Base-by-base conservation (phyloP, 805 yeast genomes). In the Lipomyces chichibuensis region DNA sequence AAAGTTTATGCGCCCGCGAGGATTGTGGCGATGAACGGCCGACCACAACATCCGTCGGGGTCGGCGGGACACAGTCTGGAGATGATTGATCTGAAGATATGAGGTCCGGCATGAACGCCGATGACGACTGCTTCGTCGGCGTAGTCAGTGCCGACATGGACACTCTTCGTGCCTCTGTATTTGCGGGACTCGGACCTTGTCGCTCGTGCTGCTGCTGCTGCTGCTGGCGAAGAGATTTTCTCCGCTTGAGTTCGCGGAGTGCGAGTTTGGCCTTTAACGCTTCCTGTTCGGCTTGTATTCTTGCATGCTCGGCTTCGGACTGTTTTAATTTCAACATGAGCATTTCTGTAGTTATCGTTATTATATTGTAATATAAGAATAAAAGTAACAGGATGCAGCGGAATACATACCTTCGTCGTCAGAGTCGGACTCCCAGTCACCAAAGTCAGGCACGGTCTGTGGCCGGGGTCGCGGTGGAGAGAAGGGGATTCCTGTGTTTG, bases 201-300 rank as follows among this genome's bases (percentile, higher is more conserved):
- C 5, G 43, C 43, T 13, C 43, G 43, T 13, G 43, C 17, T 37
- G 32, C 29, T 27, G 43, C 17, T 37, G 32, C 29, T 27, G 20
- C 9, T 17, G 49, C 49, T 52, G 33, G 14, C 55, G 55, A 25
- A 25, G 55, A 9, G 29, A 8, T 56, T 58, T 46, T 23, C 23
- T 20, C 1, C 58, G 57, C 57, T 46, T 33, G 33, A 57, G 43
- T 20, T 61, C 53, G 5, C 59, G 55, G 2, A 65, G 60, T 13
- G 60, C 59, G 20, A 65, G 25, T 53, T 65, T 65, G 14, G 68
- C 62, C 27, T 64, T 59, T 27, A 64, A n/a, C 27, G 56, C 67
- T 46, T 59, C 60, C 32, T 52, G 58, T 27, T 64, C 61, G 8
- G 67, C 67, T 1, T 54, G 62, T 29, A 63, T 59, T 54, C 58